A percentile compares a stretch with the other conserved stretches of the same genome.
These are phyloP conservation scores for Blepharisma japonicum DNA, from an alignment of 73 alveolate species.

Conservation along the genomic window DNA sequence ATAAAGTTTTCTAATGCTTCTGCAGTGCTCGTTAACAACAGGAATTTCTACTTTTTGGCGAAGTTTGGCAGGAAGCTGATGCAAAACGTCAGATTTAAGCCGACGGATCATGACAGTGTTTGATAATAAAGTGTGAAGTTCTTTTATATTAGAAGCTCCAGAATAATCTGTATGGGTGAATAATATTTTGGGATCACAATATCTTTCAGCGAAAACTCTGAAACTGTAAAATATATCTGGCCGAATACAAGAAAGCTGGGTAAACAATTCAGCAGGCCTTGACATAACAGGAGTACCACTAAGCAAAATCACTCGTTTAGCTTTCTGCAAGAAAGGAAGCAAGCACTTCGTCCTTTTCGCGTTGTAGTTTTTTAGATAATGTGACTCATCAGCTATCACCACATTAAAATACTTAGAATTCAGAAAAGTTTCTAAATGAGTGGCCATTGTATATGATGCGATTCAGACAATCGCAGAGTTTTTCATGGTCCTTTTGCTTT, in stretches of 20 bases:
- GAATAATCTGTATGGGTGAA: slow-evolving; percentile 76
- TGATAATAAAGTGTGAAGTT: slow-evolving; percentile 70
- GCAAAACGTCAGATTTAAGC: slow-evolving; percentile 87
- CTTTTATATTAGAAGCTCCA: slow-evolving; percentile 87
- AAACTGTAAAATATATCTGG: slow-evolving; percentile 88
- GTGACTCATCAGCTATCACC: slow-evolving; percentile 95
- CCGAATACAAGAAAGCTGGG: slow-evolving; percentile 74
- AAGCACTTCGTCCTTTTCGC: slow-evolving; percentile 81
- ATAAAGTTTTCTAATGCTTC: slow-evolving; percentile 28
- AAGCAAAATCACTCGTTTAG: slow-evolving; percentile 64
- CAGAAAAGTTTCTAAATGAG: slow-evolving; percentile 60
- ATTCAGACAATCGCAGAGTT: slow-evolving; percentile 71
- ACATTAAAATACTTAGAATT: slow-evolving; percentile 64
- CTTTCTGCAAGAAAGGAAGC: slow-evolving; percentile 79
- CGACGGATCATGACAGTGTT: slow-evolving; percentile 91
- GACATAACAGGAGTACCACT: slow-evolving; percentile 96
- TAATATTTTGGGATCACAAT: slow-evolving; percentile 87
- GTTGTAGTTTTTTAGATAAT: slow-evolving; percentile 77
- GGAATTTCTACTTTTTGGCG: slow-evolving; percentile 76
- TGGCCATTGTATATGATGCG: slow-evolving; percentile 84
- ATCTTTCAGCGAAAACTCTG: slow-evolving; percentile 76
- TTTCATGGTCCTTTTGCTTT: slow-evolving; percentile 60
- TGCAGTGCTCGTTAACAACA: slow-evolving; percentile 35
- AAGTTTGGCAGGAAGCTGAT: slow-evolving; percentile 87
- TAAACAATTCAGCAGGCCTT: slow-evolving; percentile 89